Base-by-base conservation (phyloP, 1,284 basidiomycete species). In the Microstroma glucosiphilum region DNA sequence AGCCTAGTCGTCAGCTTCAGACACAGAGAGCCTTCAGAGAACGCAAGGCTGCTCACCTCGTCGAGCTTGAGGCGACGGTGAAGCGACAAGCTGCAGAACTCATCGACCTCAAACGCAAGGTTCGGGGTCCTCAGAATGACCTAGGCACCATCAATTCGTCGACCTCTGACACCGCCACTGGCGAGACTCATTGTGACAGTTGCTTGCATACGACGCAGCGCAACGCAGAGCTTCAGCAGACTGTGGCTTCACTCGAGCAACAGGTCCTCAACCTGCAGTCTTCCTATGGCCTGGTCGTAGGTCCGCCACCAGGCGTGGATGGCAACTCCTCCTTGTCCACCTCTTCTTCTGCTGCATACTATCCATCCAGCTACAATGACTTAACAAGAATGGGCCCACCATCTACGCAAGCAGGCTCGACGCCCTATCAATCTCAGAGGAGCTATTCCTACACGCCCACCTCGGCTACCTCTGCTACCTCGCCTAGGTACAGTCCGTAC, bases 21-120 rank as follows among this genome's bases (percentile, higher is more conserved):
- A 71, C 71, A 1, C 69, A 71, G 40, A 60, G 69, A 0, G 69
- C 67, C 1, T 72, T 72, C 43, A 67, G 71, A 12, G 65, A 71
- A 43, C 69, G 71, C 30, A 67, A 68, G 57, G 71, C 71, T 1
- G 66, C 71, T 30, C 65, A 72, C 25, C 60, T 72, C 0, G 58
- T 61, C 6, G 40, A 19, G 6, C 60, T 72, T 2, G 69, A 72
- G 23, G 64, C 62, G 2, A 51, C 53, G 3, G 64, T 72, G 6
- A 56, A 64, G 23, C 1, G 25, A 13, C 60, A 71, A 1, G 53
- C 55, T 17, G 57, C 61, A 0, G 71, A 72, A 21, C 71, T 71
- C 40, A 57, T 56, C 1, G 51, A 59, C 12, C 59, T 72, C 2
- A 48, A 23, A 48, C n/a, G n/a, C n/a, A n/a, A 48, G 11, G 4